phyloP scores from a whole-genome alignment of 345 rosid genomes.

The Toxicodendron radicans region DNA sequence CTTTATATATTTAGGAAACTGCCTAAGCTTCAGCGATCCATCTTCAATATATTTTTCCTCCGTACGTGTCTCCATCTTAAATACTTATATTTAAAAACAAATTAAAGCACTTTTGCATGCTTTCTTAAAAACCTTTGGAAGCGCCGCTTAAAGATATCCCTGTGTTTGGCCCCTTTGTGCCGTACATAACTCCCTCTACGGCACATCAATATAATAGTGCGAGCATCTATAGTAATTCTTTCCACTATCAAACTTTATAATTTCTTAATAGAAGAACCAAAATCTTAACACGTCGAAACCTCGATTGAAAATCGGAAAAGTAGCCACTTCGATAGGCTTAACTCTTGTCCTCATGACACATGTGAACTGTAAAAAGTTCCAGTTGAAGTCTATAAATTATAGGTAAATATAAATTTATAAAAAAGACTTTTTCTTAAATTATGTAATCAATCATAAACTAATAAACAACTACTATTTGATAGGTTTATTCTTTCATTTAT shows the following conservation, averaged over 20 bases:
- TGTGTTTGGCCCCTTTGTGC: too few species aligned
- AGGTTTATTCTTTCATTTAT: too few species aligned
- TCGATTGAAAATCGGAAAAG: neutral
- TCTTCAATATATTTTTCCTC: neutral
- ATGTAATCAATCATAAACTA: too few species aligned
- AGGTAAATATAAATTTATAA: too few species aligned
- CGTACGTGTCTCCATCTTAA: neutral
- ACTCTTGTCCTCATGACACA: neutral
- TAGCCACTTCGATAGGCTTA: neutral
- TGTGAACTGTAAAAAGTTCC: too few species aligned
- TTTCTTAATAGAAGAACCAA: neutral
- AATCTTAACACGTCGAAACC: neutral
- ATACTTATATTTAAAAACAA: neutral
- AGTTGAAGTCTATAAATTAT: too few species aligned
- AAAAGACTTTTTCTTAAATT: too few species aligned
- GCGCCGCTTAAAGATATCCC: neutral
- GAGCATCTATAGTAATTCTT: neutral
- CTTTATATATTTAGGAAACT: neutral
- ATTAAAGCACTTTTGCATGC: slow-evolving; percentile 6
- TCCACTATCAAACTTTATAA: neutral
- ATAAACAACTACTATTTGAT: too few species aligned
- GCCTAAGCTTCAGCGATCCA: neutral
- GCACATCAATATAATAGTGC: neutral
- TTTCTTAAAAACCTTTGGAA: neutral
- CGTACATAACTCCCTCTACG: neutral